phyloP scores from a whole-genome alignment of 129 eudicot genomes.

The Erigeron canadensis region DNA sequence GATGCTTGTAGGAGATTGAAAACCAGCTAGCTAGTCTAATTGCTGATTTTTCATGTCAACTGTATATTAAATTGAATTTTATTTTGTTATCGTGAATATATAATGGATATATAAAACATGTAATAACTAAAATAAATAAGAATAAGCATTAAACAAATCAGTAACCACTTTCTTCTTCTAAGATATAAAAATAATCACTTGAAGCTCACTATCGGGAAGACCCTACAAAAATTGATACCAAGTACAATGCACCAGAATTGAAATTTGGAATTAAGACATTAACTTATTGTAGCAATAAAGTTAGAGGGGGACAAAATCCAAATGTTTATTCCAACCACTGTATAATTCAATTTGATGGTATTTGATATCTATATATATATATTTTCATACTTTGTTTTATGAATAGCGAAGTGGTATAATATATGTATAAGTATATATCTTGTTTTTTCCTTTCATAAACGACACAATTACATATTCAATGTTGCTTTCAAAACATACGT shows the following conservation, averaged over 20 bases:
- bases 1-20: too few species aligned
- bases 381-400: not conserved
- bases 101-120: not conserved
- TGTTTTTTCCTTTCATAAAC: too few species aligned
- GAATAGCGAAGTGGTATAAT: not conserved
- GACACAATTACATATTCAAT: too few species aligned
- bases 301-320: slow-evolving; percentile 39
- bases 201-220: slow-evolving; percentile 23
- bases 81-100: not conserved
- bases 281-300: slow-evolving; percentile 18
- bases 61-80: not conserved
- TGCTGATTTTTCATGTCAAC: not conserved
- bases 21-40: not conserved
- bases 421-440: too few species aligned
- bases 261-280: slow-evolving; percentile 17
- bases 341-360: slow-evolving; percentile 2
- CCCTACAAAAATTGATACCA: slow-evolving; percentile 27
- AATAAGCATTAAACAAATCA: not conserved
- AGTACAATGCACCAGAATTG: slow-evolving; percentile 39
- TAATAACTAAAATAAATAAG: not conserved
- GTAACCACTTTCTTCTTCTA: not conserved
- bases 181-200: slow-evolving; percentile 1
- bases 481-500: too few species aligned
- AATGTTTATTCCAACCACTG: slow-evolving; percentile 33
- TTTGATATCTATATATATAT: not conserved